Conservation (phyloP, 805 yeast species). For the Yamadazyma paraphyllophila region DNA sequence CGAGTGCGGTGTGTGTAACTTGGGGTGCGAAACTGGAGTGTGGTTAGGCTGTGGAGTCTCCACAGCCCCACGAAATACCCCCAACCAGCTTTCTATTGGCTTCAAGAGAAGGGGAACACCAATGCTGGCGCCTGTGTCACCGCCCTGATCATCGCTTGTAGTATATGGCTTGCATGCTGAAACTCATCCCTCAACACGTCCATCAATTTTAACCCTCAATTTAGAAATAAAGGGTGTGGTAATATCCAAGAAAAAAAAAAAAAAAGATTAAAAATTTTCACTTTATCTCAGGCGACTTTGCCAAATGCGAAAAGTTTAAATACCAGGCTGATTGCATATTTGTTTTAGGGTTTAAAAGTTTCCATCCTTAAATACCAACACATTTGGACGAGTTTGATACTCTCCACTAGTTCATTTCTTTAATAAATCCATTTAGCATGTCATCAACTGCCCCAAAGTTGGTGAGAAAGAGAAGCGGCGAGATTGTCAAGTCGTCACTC, state of each 20-base stretch:
- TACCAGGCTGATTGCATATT: conserved; percentile 1
- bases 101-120: background rate
- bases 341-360: background rate
- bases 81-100: background rate
- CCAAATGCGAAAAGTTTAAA: conserved; percentile 2
- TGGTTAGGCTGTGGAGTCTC: background rate
- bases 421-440: background rate
- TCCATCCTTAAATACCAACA: background rate
- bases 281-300: conserved; percentile 11
- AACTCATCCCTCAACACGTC: background rate
- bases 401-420: background rate
- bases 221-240: conserved; percentile 2
- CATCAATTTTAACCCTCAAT: background rate
- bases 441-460: conserved; percentile 1
- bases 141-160: background rate
- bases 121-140: background rate
- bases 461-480: conserved; percentile 83
- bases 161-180: background rate
- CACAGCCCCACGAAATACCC: background rate
- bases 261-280: conserved; percentile 7
- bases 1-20: background rate
- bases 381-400: conserved; percentile 2
- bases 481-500: conserved; percentile 72
- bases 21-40: background rate
- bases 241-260: conserved; percentile 4